A percentile compares a stretch with the other conserved stretches of the same genome.
These are phyloP conservation scores for Penicillium decumbens DNA, from an alignment of 2,329 filamentous ascomycete genomes.

Conservation along the genomic window DNA sequence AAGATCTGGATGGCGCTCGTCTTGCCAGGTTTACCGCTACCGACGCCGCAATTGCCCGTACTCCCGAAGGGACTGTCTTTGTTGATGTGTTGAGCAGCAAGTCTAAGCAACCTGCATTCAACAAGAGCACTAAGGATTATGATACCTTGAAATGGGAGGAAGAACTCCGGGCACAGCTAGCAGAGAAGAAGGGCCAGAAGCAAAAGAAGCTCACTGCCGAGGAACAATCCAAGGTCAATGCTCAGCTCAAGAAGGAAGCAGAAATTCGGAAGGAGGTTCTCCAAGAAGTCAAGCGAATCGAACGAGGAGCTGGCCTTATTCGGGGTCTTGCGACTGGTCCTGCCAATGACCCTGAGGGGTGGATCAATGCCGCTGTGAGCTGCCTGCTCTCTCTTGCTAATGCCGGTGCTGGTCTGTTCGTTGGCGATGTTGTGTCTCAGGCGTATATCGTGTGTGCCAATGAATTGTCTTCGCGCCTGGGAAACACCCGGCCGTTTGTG, in stretches of 20 bases:
- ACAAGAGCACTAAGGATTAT: conserved; percentile 92
- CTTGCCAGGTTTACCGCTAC: conserved; percentile 72
- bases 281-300: conserved; percentile 63
- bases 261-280: conserved; percentile 70
- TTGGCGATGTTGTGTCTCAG: conserved; percentile 71
- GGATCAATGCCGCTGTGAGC: conserved; percentile 78
- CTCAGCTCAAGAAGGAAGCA: conserved; percentile 82
- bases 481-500: conserved; percentile 72
- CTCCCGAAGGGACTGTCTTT: conserved; percentile 80
- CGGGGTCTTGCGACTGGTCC: conserved; percentile 75
- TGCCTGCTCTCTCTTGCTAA: conserved; percentile 66
- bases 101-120: conserved; percentile 61
- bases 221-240: conserved; percentile 83
- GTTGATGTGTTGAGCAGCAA: conserved; percentile 89
- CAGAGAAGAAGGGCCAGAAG: conserved; percentile 80
- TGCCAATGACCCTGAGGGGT: conserved; percentile 79
- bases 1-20: conserved; percentile 67
- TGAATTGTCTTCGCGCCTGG: conserved; percentile 68
- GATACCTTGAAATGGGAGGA: conserved; percentile 97
- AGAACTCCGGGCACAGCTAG: conserved; percentile 78
- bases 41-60: conserved; percentile 89
- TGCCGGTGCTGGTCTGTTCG: conserved; percentile 73
- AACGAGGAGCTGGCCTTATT: conserved; percentile 82
- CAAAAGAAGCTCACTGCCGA: conserved; percentile 87
- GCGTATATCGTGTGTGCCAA: conserved; percentile 77